Percentiles rank a stretch among this genome's conserved stretches.
Conservation (phyloP, 176 grass and related monocot species). For the Thalia dealbata region DNA sequence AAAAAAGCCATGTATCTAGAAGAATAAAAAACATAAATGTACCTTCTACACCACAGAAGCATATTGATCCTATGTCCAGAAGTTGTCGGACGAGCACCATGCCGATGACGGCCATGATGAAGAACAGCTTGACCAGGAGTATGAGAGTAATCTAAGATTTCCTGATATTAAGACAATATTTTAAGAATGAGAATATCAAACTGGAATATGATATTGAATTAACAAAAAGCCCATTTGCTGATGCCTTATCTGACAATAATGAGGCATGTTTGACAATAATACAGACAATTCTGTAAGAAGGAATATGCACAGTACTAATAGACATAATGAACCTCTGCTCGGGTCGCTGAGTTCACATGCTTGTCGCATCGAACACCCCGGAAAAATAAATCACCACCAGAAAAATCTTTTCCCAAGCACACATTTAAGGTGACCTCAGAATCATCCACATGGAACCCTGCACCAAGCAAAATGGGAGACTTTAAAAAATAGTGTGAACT, state of each 20-base stretch:
- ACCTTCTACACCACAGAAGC: conserved; percentile 98
- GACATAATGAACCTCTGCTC: conserved; percentile 46
- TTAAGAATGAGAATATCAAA: not conserved
- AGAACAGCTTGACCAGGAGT: conserved; percentile 72
- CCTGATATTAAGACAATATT: conserved; percentile 26
- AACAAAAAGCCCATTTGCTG: not conserved
- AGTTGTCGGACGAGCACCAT: conserved; percentile 74
- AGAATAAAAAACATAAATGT: conserved; percentile 17
- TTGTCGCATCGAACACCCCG: conserved; percentile 86
- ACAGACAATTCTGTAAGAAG: not conserved
- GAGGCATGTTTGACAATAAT: too few relatives aligned
- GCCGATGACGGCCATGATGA: conserved; percentile 83
- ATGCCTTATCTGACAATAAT: too few relatives aligned
- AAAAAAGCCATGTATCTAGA: conserved; percentile 3
- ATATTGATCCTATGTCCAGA: conserved; percentile 88
- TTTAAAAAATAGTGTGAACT: conserved; percentile 10
- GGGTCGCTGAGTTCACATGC: conserved; percentile 89
- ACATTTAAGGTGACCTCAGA: conserved; percentile 97
- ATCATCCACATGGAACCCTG: conserved; percentile 99
- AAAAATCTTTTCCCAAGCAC: conserved; percentile 92
- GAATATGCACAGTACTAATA: not conserved
- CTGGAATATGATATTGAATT: not conserved
- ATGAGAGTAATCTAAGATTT: conserved; percentile 86
- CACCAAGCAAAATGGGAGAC: not conserved
- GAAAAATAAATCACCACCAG: conserved; percentile 92